Conservation (phyloP, 805 yeast species). For the Kluyveromyces starmeri region DNA sequence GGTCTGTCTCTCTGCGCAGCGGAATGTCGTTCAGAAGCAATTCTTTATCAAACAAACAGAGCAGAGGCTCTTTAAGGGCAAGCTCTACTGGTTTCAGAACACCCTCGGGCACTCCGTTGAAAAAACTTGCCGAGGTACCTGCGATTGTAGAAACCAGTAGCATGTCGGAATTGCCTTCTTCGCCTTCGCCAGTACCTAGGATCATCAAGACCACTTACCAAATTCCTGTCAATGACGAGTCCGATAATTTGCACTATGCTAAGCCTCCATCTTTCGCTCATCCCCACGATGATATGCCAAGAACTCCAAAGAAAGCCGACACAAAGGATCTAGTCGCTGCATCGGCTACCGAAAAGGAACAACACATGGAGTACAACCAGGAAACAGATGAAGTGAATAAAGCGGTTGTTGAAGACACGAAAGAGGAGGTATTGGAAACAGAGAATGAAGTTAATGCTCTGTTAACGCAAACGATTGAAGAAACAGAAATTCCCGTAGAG, state of each 20-base stretch:
- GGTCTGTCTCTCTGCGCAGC: slow-evolving; percentile 11
- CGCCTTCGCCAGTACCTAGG: not conserved
- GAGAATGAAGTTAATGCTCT: slow-evolving; percentile 5
- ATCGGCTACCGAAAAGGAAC: not conserved
- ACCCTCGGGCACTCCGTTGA: not conserved
- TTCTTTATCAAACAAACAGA: slow-evolving; percentile 2
- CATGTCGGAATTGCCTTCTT: not conserved
- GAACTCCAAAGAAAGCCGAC: not conserved
- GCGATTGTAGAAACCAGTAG: not conserved
- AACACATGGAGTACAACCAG: no score
- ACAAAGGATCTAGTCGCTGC: not conserved
- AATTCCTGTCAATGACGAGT: not conserved
- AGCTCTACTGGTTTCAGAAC: not conserved
- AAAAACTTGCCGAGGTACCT: not conserved
- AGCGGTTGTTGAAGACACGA: no score
- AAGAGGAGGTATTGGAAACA: slow-evolving; percentile 4
- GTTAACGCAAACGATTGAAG: slow-evolving; percentile 7
- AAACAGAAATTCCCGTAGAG: not conserved
- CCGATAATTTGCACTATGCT: not conserved
- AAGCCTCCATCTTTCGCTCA: not conserved
- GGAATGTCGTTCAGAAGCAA: slow-evolving; percentile 7
- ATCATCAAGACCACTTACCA: not conserved
- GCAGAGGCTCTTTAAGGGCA: slow-evolving; percentile 8
- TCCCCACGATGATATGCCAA: not conserved
- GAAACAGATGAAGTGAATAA: no score